phyloP scores from a whole-genome alignment of 2,329 filamentous ascomycete genomes.

The Neonectria ditissima region DNA sequence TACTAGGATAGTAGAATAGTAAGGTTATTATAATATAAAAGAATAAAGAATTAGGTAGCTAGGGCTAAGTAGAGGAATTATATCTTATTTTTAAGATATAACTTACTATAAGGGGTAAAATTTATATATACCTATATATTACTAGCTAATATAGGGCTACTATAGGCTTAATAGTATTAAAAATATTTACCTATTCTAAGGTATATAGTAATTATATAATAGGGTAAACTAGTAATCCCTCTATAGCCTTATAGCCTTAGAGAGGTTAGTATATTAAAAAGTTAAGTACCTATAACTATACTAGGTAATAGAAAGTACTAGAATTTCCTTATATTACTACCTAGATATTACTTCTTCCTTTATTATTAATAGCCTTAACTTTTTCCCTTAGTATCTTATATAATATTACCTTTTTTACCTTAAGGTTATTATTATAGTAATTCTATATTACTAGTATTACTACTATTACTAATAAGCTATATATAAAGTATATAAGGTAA shows the following conservation, averaged over 20 bases:
- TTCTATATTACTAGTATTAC: background rate
- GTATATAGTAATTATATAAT: background rate
- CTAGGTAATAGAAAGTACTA: background rate
- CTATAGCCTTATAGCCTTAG: background rate
- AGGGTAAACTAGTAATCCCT: background rate
- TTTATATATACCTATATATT: background rate
- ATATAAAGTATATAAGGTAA: background rate
- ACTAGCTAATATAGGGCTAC: background rate
- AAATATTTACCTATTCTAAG: background rate
- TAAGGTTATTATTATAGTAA: background rate
- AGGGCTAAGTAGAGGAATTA: background rate
- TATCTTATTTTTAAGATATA: background rate
- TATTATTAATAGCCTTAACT: background rate
- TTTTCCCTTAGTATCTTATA: background rate
- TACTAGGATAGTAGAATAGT: no score
- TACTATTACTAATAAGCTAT: background rate
- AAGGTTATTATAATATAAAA: background rate
- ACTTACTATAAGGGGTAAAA: background rate
- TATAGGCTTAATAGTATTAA: background rate
- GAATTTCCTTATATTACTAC: background rate
- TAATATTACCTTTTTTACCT: background rate
- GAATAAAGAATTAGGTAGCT: background rate
- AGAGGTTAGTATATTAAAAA: background rate
- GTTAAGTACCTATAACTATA: background rate
- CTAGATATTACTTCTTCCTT: background rate